phyloP scores from a whole-genome alignment of 1,139 yeast genomes.

The Candida pseudoviswanathii region DNA sequence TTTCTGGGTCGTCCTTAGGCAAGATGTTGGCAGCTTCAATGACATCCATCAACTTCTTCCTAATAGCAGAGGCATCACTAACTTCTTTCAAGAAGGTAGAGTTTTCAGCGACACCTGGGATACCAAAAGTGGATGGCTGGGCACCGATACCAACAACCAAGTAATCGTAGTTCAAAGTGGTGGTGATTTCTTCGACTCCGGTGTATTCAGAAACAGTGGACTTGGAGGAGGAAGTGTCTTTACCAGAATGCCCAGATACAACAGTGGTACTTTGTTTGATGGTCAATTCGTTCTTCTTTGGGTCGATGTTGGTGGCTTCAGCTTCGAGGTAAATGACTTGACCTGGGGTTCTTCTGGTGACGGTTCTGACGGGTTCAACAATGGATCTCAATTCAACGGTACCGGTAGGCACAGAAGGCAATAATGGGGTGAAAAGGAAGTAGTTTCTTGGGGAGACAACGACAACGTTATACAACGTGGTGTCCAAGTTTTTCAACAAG shows the following conservation, averaged over 20 bases:
- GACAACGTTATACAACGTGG: slow-evolving; percentile 82
- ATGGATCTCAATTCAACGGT: slow-evolving; percentile 89
- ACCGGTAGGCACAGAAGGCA: slow-evolving; percentile 94
- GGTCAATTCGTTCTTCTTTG: slow-evolving; percentile 47
- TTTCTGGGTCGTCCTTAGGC: slow-evolving; percentile 72
- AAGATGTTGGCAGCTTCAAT: slow-evolving; percentile 82
- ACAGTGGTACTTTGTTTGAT: slow-evolving; percentile 59
- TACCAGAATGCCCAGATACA: slow-evolving; percentile 55
- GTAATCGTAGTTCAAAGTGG: slow-evolving; percentile 68
- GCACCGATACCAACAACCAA: slow-evolving; percentile 92
- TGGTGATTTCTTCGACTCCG: slow-evolving; percentile 47
- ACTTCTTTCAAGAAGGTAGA: slow-evolving; percentile 87
- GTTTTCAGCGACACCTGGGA: slow-evolving; percentile 89
- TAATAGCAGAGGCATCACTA: slow-evolving; percentile 75
- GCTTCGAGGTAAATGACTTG: slow-evolving; percentile 89
- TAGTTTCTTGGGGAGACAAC: slow-evolving; percentile 93
- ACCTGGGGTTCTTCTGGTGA: slow-evolving; percentile 67
- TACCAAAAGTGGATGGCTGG: slow-evolving; percentile 88
- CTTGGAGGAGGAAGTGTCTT: slow-evolving; percentile 54
- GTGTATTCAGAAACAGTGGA: slow-evolving; percentile 44
- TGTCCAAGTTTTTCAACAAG: slow-evolving; percentile 80
- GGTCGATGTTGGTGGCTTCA: slow-evolving; percentile 83
- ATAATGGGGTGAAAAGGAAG: slow-evolving; percentile 89
- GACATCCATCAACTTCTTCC: slow-evolving; percentile 75
- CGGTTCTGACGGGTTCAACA: slow-evolving; percentile 79